These are phyloP conservation scores for Fragaria ananassa DNA, from an alignment of 306 rosid genomes.

Conservation along the genomic window DNA sequence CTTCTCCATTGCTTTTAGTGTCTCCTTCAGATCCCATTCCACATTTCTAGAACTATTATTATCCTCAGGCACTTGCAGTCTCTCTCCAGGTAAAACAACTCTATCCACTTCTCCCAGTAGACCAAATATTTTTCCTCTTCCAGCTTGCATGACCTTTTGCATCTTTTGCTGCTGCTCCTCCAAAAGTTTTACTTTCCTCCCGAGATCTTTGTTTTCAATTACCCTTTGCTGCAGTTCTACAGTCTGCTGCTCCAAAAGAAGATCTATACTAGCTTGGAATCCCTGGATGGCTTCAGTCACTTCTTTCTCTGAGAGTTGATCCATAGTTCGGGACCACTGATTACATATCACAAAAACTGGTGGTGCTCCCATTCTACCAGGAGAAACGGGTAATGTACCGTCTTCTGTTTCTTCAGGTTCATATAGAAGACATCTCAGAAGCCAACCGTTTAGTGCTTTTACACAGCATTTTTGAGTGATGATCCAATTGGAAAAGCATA, in stretches of 20 bases:
- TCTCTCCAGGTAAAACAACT: conserved; percentile 24
- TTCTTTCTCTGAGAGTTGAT: conserved; percentile 53
- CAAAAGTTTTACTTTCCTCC: conserved; percentile 41
- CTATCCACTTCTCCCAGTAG: conserved; percentile 29
- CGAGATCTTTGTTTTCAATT: conserved; percentile 50
- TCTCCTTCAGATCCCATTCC: conserved; percentile 44
- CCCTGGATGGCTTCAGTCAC: conserved; percentile 58
- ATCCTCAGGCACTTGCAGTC: not conserved
- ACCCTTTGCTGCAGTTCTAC: conserved; percentile 42
- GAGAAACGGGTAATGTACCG: conserved; percentile 43
- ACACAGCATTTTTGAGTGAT: conserved; percentile 53
- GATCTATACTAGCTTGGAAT: conserved; percentile 36
- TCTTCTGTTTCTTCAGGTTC: conserved; percentile 58
- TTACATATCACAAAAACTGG: conserved; percentile 55
- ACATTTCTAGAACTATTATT: conserved; percentile 15
- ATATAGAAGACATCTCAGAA: conserved; percentile 50
- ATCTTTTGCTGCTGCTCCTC: conserved; percentile 53
- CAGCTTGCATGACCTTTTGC: conserved; percentile 42
- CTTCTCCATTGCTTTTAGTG: conserved; percentile 52
- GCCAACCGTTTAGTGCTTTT: conserved; percentile 75
- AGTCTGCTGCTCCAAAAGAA: conserved; percentile 41
- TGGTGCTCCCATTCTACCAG: conserved; percentile 59
- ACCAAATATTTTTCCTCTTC: conserved; percentile 31
- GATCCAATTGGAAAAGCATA: conserved; percentile 64
- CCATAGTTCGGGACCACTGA: conserved; percentile 63